These are phyloP conservation scores for Leccinum griseonigrum DNA, from an alignment of 1,284 basidiomycete species.

Conservation along the genomic window DNA sequence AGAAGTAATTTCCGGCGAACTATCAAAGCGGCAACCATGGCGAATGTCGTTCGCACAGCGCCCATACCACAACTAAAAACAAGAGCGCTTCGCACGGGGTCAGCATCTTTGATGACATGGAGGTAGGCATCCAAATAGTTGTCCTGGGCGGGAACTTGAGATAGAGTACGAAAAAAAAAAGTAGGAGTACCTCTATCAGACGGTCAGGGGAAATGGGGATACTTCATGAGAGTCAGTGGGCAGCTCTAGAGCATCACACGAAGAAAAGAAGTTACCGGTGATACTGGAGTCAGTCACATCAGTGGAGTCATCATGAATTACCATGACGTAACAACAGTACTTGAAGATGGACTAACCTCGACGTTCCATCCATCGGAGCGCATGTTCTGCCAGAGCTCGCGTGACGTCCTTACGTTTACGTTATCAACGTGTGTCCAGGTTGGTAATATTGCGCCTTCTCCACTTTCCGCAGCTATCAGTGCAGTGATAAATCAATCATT, in stretches of 20 bases:
- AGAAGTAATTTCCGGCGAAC: slow-evolving; percentile 87
- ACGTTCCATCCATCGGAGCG: slow-evolving; percentile 86
- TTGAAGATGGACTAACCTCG: slow-evolving; percentile 47
- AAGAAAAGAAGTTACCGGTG: slow-evolving; percentile 47
- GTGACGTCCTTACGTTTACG: slow-evolving; percentile 82
- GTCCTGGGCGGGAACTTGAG: slow-evolving; percentile 48
- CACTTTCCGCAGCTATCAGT: slow-evolving; percentile 55
- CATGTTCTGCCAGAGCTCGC: slow-evolving; percentile 85
- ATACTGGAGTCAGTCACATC: slow-evolving; percentile 41
- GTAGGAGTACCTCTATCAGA: slow-evolving; percentile 66
- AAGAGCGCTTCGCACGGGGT: slow-evolving; percentile 80
- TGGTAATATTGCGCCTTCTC: slow-evolving; percentile 82
- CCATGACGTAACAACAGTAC: slow-evolving; percentile 6
- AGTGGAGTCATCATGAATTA: not conserved
- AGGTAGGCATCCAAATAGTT: slow-evolving; percentile 95
- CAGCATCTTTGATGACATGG: slow-evolving; percentile 76
- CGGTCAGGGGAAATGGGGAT: slow-evolving; percentile 93
- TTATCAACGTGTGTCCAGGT: slow-evolving; percentile 95
- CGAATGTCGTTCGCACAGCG: slow-evolving; percentile 94
- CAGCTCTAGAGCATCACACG: slow-evolving; percentile 7
- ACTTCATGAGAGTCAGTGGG: slow-evolving; percentile 38
- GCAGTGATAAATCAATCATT: slow-evolving; percentile 6
- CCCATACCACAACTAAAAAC: slow-evolving; percentile 99
- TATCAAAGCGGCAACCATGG: slow-evolving; percentile 93
- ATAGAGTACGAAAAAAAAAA: not conserved